Base-by-base conservation (phyloP, 164 flowering plant genomes). In the Euptelea pleiosperma region DNA sequence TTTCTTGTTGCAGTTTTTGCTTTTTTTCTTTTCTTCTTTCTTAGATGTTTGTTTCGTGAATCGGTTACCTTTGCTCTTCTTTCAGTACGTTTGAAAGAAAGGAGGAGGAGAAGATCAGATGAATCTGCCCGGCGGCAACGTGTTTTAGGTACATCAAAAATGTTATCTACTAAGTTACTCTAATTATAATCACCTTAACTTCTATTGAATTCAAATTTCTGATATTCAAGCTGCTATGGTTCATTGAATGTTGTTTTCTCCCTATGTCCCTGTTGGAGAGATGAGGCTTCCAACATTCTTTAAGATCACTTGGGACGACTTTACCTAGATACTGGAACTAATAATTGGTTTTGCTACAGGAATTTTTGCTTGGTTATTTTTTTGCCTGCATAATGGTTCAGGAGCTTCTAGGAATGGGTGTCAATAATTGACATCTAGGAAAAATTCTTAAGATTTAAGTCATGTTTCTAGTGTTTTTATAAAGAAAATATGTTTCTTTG, bases 21-120 rank as follows among this genome's bases (percentile, higher is more conserved):
- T 40, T 36, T 29, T 35, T 31, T 65, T 36, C 5, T 29, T 26
- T 36, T 62, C 39, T 40, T 15, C 4, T 40, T 4, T 58, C 6
- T 24, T 29, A 12, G 9, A 11, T 49, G 43, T 24, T 45, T 60
- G 12, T 24, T 41, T 5, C 29, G 2, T 9, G 28, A 16, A 2
- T 16, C 0, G 16, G 1, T n/a, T 39, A 1, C 18, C 26, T 39
- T 35, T 28, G 10, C 9, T 42, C 26, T 52, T 47, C 52, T 63
- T 65, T 48, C 73, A 91, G 98, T 91, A 51, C 78, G 96, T 16
- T 67, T 83, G 52, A 78, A 61, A 62, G 88, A 85, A 51, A 84
- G 64, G 60, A 76, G 64, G 60, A 76, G 63, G 57, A 80, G 61
- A 75, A 70, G 64, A 65, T 19, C 66, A 30, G 65, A 57, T 43